Percentiles rank a stretch among this genome's conserved stretches.
Conservation (phyloP, 352 stramenopile genomes). For the Thraustotheca clavata region DNA sequence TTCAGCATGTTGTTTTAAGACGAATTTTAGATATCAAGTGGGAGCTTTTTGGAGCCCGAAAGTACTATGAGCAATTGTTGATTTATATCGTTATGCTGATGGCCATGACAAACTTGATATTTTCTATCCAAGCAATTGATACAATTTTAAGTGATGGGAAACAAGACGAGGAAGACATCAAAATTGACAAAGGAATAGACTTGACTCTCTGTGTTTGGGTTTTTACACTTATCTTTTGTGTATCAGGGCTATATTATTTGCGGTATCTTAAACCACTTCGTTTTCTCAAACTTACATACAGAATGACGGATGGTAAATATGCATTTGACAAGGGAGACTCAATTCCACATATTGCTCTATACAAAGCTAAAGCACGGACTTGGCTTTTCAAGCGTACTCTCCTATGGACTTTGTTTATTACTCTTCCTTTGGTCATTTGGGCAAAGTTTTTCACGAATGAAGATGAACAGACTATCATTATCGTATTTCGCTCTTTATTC, state of each 20-base stretch:
- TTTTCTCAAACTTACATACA: background rate
- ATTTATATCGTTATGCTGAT: slow-evolving; percentile 1
- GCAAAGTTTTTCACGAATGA: background rate
- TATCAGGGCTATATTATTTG: background rate
- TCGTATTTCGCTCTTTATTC: background rate
- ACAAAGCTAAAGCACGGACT: background rate
- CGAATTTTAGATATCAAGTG: slow-evolving; percentile 11
- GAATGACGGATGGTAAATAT: background rate
- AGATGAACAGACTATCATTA: background rate
- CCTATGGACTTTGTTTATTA: background rate
- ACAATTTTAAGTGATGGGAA: background rate
- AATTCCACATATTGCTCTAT: background rate
- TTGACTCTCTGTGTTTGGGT: background rate
- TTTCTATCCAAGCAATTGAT: no score
- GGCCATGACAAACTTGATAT: slow-evolving; percentile 2
- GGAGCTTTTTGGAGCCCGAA: slow-evolving; percentile 9
- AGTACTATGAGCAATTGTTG: slow-evolving; percentile 14
- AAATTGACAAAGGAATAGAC: background rate
- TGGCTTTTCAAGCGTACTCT: background rate
- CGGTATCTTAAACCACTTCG: background rate
- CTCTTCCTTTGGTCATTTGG: background rate
- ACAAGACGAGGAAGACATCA: background rate
- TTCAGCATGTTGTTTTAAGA: slow-evolving; percentile 11
- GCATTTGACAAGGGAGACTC: background rate
- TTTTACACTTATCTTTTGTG: background rate